These are phyloP conservation scores for Trypanosoma avium DNA, from an alignment of 208 protist genomes.

Conservation along the genomic window DNA sequence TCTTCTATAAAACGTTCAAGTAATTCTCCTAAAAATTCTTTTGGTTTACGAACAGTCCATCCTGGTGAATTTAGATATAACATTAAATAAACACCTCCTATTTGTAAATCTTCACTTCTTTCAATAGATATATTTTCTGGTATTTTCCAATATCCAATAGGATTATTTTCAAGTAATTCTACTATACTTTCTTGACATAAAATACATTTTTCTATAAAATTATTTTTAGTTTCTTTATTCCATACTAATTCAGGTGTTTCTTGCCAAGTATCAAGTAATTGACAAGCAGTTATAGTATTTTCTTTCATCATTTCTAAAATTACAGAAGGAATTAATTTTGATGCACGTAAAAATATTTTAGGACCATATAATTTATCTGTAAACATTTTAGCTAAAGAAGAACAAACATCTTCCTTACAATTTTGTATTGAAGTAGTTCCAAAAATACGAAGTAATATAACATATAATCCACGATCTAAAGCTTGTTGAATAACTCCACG, in stretches of 20 bases:
- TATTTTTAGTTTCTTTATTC: constrained; percentile 68
- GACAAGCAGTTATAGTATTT: constrained; percentile 62
- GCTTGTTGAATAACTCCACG: constrained; percentile 56
- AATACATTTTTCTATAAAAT: constrained; percentile 37
- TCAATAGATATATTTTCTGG: constrained; percentile 23
- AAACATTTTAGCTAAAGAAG: constrained; percentile 50
- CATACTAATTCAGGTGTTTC: constrained; percentile 95
- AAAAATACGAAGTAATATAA: constrained; percentile 62
- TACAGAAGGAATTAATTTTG: constrained; percentile 81
- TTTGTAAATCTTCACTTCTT: constrained; percentile 38
- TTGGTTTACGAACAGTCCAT: constrained; percentile 83
- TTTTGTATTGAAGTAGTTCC: constrained; percentile 39
- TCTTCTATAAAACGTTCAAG: constrained; percentile 59
- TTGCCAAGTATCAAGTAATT: constrained; percentile 85
- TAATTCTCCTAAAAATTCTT: constrained; percentile 75
- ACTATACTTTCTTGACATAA: constrained; percentile 37
- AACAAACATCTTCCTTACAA: constrained; percentile 52
- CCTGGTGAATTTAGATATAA: constrained; percentile 74
- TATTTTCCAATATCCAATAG: constrained; percentile 49
- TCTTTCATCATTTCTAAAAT: constrained; percentile 93
- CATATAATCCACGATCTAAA: constrained; percentile 81
- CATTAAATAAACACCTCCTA: constrained; percentile 83
- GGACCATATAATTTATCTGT: constrained; percentile 89
- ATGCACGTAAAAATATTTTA: constrained; percentile 64
- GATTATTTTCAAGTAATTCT: constrained; percentile 27